phyloP scores from a whole-genome alignment of 192 early-diverging fungal species.

The Coemansia sp. region DNA sequence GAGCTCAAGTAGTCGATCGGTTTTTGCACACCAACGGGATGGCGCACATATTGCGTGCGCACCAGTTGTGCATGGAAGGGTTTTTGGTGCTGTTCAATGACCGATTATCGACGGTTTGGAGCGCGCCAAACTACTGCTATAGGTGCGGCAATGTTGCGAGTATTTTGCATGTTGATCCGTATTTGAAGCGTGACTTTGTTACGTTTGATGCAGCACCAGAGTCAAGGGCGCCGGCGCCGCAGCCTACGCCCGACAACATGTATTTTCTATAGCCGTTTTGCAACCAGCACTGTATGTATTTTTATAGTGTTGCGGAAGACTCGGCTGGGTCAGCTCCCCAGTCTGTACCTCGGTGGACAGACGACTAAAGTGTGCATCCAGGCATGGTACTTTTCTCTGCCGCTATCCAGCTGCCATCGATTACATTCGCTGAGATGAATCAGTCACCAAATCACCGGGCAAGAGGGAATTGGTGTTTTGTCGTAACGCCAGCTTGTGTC shows the following conservation, averaged over 20 bases:
- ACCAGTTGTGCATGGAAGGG: conserved; percentile 93
- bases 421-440: too few species aligned
- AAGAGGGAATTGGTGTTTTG: too few species aligned
- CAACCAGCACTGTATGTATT: neutral
- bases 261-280: conserved; percentile 28
- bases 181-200: conserved; percentile 46
- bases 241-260: conserved; percentile 29
- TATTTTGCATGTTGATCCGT: conserved; percentile 76
- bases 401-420: too few species aligned
- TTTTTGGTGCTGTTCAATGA: conserved; percentile 73
- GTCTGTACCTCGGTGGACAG: too few species aligned
- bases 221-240: neutral
- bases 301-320: too few species aligned
- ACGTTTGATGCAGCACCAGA: conserved; percentile 47
- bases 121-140: conserved; percentile 63
- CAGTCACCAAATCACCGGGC: too few species aligned
- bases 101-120: conserved; percentile 89
- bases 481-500: too few species aligned
- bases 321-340: too few species aligned
- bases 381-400: too few species aligned
- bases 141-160: conserved; percentile 96
- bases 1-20: conserved; percentile 80
- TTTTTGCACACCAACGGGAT: conserved; percentile 96
- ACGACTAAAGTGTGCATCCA: too few species aligned
- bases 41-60: conserved; percentile 91